Evolutionary conservation across 2,329 filamentous ascomycete genomes (phyloP).

Genomic region (Chaetomiaceae sp.): DNA sequence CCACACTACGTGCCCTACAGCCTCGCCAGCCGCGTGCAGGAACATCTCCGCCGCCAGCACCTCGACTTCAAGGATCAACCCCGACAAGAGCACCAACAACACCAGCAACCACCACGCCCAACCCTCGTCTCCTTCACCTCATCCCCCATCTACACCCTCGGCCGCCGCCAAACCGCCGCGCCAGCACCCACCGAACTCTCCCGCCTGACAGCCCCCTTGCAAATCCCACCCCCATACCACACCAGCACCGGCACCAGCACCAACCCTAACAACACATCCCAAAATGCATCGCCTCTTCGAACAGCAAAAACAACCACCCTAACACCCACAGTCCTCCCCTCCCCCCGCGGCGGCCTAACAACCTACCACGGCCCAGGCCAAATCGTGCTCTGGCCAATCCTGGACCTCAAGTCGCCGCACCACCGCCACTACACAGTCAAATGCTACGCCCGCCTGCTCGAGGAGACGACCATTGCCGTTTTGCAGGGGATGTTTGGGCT

Average conservation of each 20-base stretch:
- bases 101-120: slow-evolving; percentile 42
- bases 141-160: slow-evolving; percentile 80
- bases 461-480: slow-evolving; percentile 66
- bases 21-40: slow-evolving; percentile 36
- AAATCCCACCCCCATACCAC: slow-evolving; percentile 21
- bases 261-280: slow-evolving; percentile 13
- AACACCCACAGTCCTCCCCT: slow-evolving; percentile 58
- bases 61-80: slow-evolving; percentile 40
- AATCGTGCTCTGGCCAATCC: slow-evolving; percentile 82
- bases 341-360: slow-evolving; percentile 80
- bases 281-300: no score
- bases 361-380: slow-evolving; percentile 97
- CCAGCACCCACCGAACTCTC: slow-evolving; percentile 43
- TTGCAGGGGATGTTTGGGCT: slow-evolving; percentile 56
- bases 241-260: slow-evolving; percentile 23
- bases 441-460: slow-evolving; percentile 72
- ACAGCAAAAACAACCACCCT: slow-evolving; percentile 26
- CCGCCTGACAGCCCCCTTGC: slow-evolving; percentile 40
- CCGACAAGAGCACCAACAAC: slow-evolving; percentile 1
- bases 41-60: slow-evolving; percentile 41
- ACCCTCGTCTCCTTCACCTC: slow-evolving; percentile 79
- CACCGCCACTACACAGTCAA: slow-evolving; percentile 57
- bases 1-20: slow-evolving; percentile 33
- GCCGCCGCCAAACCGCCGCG: slow-evolving; percentile 64
- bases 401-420: slow-evolving; percentile 63